Conservation (phyloP, 2,329 filamentous ascomycete genomes). For the Cercospora berteroae region DNA sequence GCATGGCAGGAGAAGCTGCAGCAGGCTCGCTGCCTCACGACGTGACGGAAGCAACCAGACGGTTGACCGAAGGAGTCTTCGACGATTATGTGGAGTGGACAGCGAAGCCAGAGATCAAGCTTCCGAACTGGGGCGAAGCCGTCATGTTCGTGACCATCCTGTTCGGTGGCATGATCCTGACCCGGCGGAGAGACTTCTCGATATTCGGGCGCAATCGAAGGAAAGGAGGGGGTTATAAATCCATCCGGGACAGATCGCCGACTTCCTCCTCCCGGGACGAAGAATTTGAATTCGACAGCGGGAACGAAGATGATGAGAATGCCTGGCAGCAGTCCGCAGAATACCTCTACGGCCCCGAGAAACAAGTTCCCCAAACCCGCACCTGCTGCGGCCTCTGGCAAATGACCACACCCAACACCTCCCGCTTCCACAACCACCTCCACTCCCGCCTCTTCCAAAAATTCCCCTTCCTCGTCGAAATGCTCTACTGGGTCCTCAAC, state of each 20-base stretch:
- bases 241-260: constrained; percentile 36
- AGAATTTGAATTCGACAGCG: constrained; percentile 40
- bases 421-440: constrained; percentile 58
- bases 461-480: constrained; percentile 68
- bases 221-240: constrained; percentile 29
- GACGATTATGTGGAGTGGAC: constrained; percentile 20
- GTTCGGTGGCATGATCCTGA: constrained; percentile 50
- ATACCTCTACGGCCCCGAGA: constrained; percentile 34
- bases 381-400: constrained; percentile 49
- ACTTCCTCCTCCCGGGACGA: constrained; percentile 32
- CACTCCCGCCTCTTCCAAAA: constrained; percentile 64
- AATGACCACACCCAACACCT: constrained; percentile 42
- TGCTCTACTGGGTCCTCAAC: constrained; percentile 71
- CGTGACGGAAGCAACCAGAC: not conserved
- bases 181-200: constrained; percentile 46
- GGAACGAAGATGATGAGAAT: constrained; percentile 38
- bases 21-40: constrained; percentile 10
- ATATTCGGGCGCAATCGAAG: constrained; percentile 38
- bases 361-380: constrained; percentile 50
- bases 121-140: constrained; percentile 24
- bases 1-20: constrained; percentile 12
- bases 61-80: constrained; percentile 12
- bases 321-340: constrained; percentile 14
- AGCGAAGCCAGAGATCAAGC: constrained; percentile 22
- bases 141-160: constrained; percentile 52